Conservation (phyloP, 75 land plant species). For the Cryptomeria japonica region DNA sequence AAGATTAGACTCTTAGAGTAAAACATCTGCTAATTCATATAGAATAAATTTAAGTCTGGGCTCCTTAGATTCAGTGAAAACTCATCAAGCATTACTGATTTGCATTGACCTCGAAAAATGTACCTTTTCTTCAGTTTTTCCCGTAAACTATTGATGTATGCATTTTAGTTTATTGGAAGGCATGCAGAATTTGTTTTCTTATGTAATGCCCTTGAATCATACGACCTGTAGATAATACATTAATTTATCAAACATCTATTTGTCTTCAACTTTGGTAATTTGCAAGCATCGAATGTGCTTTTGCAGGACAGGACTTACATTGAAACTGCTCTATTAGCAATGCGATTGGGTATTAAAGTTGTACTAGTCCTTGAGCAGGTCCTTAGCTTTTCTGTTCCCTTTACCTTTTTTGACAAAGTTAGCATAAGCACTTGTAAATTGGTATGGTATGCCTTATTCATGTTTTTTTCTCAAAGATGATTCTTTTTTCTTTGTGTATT, state of each 20-base stretch:
- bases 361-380: slow-evolving; percentile 53
- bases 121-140: neutral
- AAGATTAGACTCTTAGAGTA: neutral
- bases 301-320: slow-evolving; percentile 36
- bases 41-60: neutral
- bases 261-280: slow-evolving; percentile 1
- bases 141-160: neutral
- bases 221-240: neutral
- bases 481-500: neutral
- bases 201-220: neutral
- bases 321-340: slow-evolving; percentile 41
- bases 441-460: neutral
- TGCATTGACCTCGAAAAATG: neutral
- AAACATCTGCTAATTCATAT: neutral
- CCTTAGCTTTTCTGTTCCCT: neutral
- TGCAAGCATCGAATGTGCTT: slow-evolving; percentile 9
- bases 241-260: neutral
- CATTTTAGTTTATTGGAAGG: neutral
- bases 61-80: neutral
- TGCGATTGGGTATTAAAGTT: slow-evolving; percentile 34
- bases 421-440: neutral
- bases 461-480: neutral
- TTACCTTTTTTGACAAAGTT: neutral
- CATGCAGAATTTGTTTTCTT: neutral
- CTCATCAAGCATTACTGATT: neutral